These are phyloP conservation scores for Kodamaea fukazawae DNA, from an alignment of 805 yeast species.

Conservation along the genomic window DNA sequence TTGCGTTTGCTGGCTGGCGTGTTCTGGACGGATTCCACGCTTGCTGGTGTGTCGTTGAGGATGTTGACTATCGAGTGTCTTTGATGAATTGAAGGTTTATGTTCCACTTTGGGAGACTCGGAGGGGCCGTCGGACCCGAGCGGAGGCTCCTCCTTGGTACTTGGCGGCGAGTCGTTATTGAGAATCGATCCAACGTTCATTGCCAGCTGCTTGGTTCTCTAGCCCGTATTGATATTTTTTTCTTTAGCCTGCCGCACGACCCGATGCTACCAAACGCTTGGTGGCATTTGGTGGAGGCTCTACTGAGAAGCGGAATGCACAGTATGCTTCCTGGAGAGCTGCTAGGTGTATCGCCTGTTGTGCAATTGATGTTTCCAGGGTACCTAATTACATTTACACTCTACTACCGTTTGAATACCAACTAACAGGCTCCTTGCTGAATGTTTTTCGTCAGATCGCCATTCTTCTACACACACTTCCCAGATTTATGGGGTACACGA, in stretches of 20 bases:
- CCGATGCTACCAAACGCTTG: neutral
- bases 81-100: constrained; percentile 14
- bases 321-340: too few species aligned
- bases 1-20: constrained; percentile 13
- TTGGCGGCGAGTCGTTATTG: constrained; percentile 33
- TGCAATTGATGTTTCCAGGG: too few species aligned
- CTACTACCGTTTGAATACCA: too few species aligned
- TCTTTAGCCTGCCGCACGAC: neutral
- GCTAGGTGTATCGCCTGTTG: too few species aligned
- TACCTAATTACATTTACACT: too few species aligned
- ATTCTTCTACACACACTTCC: too few species aligned
- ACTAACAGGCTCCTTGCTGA: too few species aligned
- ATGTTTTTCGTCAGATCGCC: too few species aligned
- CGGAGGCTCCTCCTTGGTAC: constrained; percentile 14
- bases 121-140: neutral
- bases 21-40: neutral
- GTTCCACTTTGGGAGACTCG: neutral
- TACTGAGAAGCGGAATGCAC: too few species aligned
- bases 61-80: constrained; percentile 30
- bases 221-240: neutral
- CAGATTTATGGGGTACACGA: too few species aligned
- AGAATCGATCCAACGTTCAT: constrained; percentile 42
- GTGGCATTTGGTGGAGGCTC: too few species aligned
- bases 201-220: too few species aligned
- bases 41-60: constrained; percentile 20